Conservation (phyloP, 306 rosid genomes). For the Casuarina glauca region DNA sequence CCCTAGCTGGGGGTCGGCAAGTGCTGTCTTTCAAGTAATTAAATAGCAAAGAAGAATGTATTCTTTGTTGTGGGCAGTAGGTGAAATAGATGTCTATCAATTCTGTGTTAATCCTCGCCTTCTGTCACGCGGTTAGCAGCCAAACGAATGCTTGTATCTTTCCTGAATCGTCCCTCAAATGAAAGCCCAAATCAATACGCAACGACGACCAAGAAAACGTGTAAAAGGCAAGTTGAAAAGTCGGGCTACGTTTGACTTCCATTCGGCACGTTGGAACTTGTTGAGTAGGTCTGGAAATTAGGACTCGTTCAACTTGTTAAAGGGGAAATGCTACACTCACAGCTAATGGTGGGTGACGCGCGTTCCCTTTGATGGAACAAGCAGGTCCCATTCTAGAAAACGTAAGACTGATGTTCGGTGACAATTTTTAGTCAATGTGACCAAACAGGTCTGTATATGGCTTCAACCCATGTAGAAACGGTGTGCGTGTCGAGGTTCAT, state of each 20-base stretch:
- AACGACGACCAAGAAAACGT: no score
- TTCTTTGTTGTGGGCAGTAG: not conserved
- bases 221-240: not conserved
- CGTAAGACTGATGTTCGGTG: no score
- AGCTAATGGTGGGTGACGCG: no score
- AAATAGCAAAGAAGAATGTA: not conserved
- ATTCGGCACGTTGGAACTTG: not conserved
- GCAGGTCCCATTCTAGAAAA: no score
- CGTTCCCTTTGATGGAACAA: no score
- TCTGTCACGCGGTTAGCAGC: not conserved
- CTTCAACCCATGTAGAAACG: no score
- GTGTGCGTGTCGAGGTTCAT: no score
- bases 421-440: no score
- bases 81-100: not conserved
- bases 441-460: no score
- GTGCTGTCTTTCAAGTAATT: not conserved
- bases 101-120: no score
- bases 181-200: not conserved
- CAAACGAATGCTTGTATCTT: not conserved
- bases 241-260: not conserved
- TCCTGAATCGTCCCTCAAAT: not conserved
- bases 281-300: not conserved
- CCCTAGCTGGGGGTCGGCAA: not conserved
- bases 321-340: no score
- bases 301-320: not conserved